These are phyloP conservation scores for Carallia pectinifolia DNA, from an alignment of 345 rosid species.

Conservation along the genomic window DNA sequence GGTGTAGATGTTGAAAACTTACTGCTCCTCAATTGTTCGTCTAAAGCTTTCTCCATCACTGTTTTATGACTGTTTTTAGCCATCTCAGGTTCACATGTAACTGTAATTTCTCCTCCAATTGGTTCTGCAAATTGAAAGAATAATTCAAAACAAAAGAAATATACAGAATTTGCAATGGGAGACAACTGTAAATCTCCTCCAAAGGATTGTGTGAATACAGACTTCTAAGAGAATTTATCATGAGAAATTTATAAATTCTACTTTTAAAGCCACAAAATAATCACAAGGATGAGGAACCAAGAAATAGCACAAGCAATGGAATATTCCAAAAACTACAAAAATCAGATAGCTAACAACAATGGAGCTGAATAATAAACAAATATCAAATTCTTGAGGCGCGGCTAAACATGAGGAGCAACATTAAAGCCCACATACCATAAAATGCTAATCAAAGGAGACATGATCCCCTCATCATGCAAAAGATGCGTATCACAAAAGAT, in stretches of 20 bases:
- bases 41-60: constrained; percentile 63
- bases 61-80: constrained; percentile 44
- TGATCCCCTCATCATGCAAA: neutral
- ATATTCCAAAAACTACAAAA: too few species aligned
- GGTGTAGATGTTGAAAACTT: constrained; percentile 42
- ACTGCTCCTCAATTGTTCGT: constrained; percentile 58
- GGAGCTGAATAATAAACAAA: too few species aligned
- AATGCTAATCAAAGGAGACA: neutral
- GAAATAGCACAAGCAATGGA: too few species aligned
- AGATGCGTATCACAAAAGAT: neutral
- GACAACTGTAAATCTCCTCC: too few species aligned
- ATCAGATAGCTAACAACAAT: too few species aligned
- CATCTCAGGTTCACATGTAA: constrained; percentile 56
- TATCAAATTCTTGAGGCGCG: too few species aligned
- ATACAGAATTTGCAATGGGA: neutral
- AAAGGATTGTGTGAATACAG: too few species aligned
- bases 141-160: constrained; percentile 2
- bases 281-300: too few species aligned
- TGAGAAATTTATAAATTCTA: too few species aligned
- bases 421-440: neutral
- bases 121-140: constrained; percentile 55
- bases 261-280: too few species aligned
- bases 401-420: too few species aligned
- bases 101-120: constrained; percentile 85
- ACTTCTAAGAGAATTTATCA: too few species aligned